Percentiles rank a stretch among this genome's conserved stretches.
These are phyloP conservation scores for Pisolithus orientalis DNA, from an alignment of 768 basidiomycete genomes.

Conservation along the genomic window DNA sequence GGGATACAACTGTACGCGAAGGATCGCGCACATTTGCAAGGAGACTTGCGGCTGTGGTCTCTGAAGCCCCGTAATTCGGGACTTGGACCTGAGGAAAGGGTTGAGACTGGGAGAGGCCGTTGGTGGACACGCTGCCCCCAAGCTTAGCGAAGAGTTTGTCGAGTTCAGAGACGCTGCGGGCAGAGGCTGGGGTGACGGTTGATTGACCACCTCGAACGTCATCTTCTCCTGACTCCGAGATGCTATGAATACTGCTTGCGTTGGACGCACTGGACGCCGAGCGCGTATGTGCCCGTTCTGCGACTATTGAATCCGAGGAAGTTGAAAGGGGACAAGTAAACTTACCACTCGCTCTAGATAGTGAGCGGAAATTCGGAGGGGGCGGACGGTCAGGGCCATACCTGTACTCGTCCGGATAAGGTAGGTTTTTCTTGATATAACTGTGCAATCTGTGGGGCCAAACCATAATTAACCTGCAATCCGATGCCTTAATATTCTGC, in stretches of 20 bases:
- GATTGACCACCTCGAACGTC: conserved; percentile 9
- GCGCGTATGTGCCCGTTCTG: conserved; percentile 22
- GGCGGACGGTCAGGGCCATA: conserved; percentile 65
- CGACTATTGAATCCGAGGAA: conserved; percentile 4
- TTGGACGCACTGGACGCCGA: conserved; percentile 29
- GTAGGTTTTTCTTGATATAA: conserved; percentile 57
- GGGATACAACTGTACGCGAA: conserved; percentile 24
- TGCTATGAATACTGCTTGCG: conserved; percentile 29
- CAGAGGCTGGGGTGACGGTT: conserved; percentile 9
- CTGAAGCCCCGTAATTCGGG: conserved; percentile 16
- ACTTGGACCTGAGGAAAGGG: conserved; percentile 11
- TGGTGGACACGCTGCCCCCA: conserved; percentile 1
- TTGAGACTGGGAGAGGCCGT: conserved; percentile 8
- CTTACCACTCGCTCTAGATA: conserved; percentile 25
- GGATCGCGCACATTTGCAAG: conserved; percentile 45
- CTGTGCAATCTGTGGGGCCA: conserved; percentile 45
- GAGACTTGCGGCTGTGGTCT: conserved; percentile 36
- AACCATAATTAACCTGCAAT: neutral
- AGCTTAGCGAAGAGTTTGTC: conserved; percentile 42
- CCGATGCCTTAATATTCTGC: no score
- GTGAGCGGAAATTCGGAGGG: conserved; percentile 43
- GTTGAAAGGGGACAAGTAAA: neutral
- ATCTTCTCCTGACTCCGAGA: conserved; percentile 28
- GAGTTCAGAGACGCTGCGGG: conserved; percentile 28
- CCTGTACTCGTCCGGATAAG: conserved; percentile 67